These are phyloP conservation scores for Rhizophora mangle DNA, from an alignment of 345 rosid species.

Conservation along the genomic window DNA sequence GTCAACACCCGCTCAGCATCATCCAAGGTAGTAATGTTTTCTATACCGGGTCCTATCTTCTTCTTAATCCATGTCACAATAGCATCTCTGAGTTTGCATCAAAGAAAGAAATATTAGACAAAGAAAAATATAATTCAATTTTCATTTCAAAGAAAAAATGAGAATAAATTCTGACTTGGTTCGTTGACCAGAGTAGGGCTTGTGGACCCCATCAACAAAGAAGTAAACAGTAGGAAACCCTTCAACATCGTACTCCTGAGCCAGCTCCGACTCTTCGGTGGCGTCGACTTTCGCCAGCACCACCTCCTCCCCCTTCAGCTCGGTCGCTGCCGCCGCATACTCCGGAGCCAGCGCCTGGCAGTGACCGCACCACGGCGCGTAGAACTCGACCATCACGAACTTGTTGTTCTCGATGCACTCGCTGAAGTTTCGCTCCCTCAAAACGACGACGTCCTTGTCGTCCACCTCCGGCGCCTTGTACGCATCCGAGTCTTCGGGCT, in stretches of 20 bases:
- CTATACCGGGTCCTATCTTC: constrained; percentile 84
- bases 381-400: constrained; percentile 94
- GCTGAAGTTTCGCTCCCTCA: constrained; percentile 75
- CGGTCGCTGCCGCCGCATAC: constrained; percentile 97
- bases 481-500: constrained; percentile 40
- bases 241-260: constrained; percentile 73
- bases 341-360: constrained; percentile 97
- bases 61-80: constrained; percentile 94
- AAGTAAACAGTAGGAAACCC: constrained; percentile 88
- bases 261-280: constrained; percentile 77
- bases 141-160: not conserved
- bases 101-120: not conserved
- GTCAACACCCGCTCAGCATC: constrained; percentile 83
- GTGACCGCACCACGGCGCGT: constrained; percentile 99
- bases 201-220: constrained; percentile 86
- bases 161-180: constrained; percentile 53
- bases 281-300: constrained; percentile 95
- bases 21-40: constrained; percentile 70
- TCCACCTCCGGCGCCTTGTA: constrained; percentile 64
- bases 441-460: constrained; percentile 83
- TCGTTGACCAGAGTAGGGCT: constrained; percentile 73
- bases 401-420: constrained; percentile 55
- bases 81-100: constrained; percentile 53
- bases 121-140: not conserved
- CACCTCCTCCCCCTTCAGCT: constrained; percentile 61